Evolutionary conservation across 345 rosid genomes (phyloP).

Genomic region (Gossypium raimondii): DNA sequence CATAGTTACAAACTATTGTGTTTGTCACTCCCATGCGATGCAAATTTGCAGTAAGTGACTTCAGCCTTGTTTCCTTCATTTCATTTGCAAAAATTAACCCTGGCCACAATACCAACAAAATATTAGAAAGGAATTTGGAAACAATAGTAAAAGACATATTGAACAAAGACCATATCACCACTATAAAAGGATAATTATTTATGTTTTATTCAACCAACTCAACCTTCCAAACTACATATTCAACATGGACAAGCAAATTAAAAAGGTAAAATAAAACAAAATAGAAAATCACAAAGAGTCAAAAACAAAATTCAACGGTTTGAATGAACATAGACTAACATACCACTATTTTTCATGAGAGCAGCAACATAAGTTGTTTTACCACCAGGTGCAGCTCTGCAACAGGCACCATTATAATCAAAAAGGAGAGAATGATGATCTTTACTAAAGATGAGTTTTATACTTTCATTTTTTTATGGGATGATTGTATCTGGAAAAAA

Average conservation of each 20-base stretch:
- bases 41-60: constrained; percentile 87
- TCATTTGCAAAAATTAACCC: constrained; percentile 91
- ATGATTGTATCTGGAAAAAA: background rate
- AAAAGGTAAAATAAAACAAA: background rate
- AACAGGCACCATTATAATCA: constrained; percentile 23
- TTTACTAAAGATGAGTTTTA: background rate
- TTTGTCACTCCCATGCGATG: constrained; percentile 95
- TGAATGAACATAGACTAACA: constrained; percentile 22
- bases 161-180: background rate
- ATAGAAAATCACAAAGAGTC: background rate
- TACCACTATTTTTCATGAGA: constrained; percentile 85
- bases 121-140: background rate
- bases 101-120: constrained; percentile 32
- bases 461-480: background rate
- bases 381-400: constrained; percentile 96
- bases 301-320: background rate
- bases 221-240: background rate
- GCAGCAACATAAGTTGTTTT: constrained; percentile 79
- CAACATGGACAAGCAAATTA: background rate
- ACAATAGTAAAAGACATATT: background rate
- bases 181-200: background rate
- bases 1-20: constrained; percentile 87
- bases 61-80: constrained; percentile 73
- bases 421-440: background rate
- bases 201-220: background rate